Conservation (phyloP, 148 eudicot genomes). For the Silene conica region DNA sequence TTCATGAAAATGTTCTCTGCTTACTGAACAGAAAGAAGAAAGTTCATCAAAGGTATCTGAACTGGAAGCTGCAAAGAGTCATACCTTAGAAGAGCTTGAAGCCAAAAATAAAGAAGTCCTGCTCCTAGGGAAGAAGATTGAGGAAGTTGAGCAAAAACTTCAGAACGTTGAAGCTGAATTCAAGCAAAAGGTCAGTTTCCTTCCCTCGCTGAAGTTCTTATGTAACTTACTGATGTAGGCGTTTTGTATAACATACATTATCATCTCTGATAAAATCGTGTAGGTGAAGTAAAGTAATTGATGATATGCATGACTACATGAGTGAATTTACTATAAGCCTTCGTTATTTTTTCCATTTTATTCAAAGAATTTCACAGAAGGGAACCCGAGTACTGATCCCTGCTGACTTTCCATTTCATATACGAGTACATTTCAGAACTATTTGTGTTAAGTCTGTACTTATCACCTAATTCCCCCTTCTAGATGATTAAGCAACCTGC, state of each 20-base stretch:
- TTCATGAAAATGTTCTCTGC: constrained; percentile 1
- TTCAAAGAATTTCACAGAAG: too few species aligned
- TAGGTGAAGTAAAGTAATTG: not conserved
- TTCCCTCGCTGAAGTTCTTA: not conserved
- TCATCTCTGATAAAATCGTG: not conserved
- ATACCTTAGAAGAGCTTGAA: constrained; percentile 49
- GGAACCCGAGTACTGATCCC: not conserved
- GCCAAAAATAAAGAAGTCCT: constrained; percentile 47
- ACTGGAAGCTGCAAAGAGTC: constrained; percentile 49
- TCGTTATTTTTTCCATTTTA: too few species aligned
- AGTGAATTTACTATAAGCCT: too few species aligned
- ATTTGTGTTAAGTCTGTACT: too few species aligned
- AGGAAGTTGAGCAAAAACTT: constrained; percentile 74
- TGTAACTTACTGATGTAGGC: too few species aligned
- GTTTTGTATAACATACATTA: not conserved
- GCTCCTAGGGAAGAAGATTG: constrained; percentile 52
- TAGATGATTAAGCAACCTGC: not conserved
- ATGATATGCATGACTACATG: too few species aligned
- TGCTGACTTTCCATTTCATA: not conserved
- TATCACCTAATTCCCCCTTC: not conserved
- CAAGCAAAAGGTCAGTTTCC: constrained; percentile 55
- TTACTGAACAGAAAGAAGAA: constrained; percentile 51
- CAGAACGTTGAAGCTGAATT: constrained; percentile 42
- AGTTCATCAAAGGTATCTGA: constrained; percentile 47
- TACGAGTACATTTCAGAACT: not conserved